phyloP scores from a whole-genome alignment of 495 filamentous ascomycete genomes.

The Penicillium cataractarum region DNA sequence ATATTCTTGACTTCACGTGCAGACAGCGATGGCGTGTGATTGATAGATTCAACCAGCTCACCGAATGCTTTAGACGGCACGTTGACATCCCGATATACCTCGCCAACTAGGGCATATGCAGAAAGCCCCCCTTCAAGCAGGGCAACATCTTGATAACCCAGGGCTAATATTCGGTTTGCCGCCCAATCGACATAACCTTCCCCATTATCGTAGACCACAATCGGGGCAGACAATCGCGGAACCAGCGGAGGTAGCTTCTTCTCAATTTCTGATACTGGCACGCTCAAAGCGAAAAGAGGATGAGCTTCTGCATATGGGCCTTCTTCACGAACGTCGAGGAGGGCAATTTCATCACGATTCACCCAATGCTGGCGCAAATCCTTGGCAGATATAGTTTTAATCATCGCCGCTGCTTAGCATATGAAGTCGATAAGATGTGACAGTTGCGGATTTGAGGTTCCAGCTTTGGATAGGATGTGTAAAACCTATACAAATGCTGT shows the following conservation, averaged over 20 bases:
- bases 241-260: constrained; percentile 22
- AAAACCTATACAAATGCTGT: not conserved
- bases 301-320: constrained; percentile 28
- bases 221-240: constrained; percentile 18
- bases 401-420: constrained; percentile 1
- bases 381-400: constrained; percentile 16
- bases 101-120: constrained; percentile 24
- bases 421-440: not conserved
- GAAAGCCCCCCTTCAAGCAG: constrained; percentile 29
- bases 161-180: constrained; percentile 13
- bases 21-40: constrained; percentile 31
- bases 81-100: constrained; percentile 35
- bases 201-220: constrained; percentile 30
- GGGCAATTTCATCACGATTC: constrained; percentile 22
- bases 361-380: constrained; percentile 25
- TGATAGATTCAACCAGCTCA: constrained; percentile 34
- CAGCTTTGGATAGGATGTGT: not conserved
- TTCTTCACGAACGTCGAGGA: constrained; percentile 34
- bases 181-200: constrained; percentile 26
- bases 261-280: constrained; percentile 31
- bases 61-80: constrained; percentile 36
- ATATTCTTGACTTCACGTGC: constrained; percentile 26
- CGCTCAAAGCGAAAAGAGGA: constrained; percentile 28
- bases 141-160: constrained; percentile 25
- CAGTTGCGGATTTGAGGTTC: not conserved